Conservation (phyloP, 2,329 filamentous ascomycete genomes). For the Xylaria arbuscula region DNA sequence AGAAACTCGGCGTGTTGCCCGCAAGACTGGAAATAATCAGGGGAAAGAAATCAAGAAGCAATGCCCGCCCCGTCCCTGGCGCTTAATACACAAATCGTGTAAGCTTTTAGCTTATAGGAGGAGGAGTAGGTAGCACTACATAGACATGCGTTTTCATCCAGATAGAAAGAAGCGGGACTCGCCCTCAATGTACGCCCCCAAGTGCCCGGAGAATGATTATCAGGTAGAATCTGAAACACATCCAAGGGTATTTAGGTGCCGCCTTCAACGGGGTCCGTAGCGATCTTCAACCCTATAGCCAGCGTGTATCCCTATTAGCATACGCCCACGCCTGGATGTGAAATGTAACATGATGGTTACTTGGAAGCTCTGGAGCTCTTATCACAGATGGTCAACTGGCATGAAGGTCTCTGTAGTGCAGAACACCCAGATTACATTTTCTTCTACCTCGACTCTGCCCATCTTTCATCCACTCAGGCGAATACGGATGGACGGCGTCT, state of each 20-base stretch:
- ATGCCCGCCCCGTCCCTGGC: not conserved
- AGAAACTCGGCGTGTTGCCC: not conserved
- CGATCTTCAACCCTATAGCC: conserved; percentile 4
- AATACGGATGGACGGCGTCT: conserved; percentile 33
- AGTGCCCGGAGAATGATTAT: conserved; percentile 1
- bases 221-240: conserved; percentile 19
- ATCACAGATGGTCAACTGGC: conserved; percentile 1
- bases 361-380: not conserved
- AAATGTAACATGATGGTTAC: conserved; percentile 16
- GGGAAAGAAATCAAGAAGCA: not conserved
- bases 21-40: not conserved
- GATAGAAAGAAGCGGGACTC: conserved; percentile 15
- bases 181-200: not conserved
- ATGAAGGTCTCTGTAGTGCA: conserved; percentile 19
- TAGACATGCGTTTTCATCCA: conserved; percentile 9
- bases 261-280: conserved; percentile 14
- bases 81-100: not conserved
- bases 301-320: not conserved
- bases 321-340: not conserved
- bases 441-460: not conserved
- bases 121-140: conserved; percentile 7
- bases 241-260: not conserved
- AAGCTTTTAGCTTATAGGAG: not conserved
- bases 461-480: conserved; percentile 13
- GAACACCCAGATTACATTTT: conserved; percentile 12